These are phyloP conservation scores for Fusarium foetens DNA, from an alignment of 2,329 filamentous ascomycete species.

Conservation along the genomic window DNA sequence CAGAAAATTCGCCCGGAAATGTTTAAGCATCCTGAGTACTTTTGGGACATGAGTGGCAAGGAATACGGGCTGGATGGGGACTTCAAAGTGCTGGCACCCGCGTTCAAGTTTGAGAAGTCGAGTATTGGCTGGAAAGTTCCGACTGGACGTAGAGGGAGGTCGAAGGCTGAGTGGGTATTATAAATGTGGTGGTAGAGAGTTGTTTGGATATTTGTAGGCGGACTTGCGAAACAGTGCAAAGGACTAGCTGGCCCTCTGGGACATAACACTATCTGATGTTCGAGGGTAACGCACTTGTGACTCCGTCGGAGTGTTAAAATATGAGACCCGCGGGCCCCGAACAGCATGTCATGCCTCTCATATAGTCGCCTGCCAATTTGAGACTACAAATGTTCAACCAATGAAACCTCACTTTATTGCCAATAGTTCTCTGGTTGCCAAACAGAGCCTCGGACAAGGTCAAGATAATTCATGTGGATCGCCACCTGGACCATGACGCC, in stretches of 20 bases:
- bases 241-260: too few species aligned
- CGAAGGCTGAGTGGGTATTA: background rate
- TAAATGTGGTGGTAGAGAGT: background rate
- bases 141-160: background rate
- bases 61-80: background rate
- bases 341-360: background rate
- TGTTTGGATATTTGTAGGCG: too few species aligned
- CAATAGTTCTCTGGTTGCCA: background rate
- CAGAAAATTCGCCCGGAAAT: background rate
- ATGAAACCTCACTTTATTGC: background rate
- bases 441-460: background rate
- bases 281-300: background rate
- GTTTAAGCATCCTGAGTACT: background rate
- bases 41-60: slow-evolving; percentile 1
- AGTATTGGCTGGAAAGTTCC: background rate
- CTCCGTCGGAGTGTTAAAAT: background rate
- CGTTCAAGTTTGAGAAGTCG: slow-evolving; percentile 2
- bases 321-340: background rate
- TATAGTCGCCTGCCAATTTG: background rate
- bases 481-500: background rate
- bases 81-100: background rate
- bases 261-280: background rate
- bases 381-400: background rate
- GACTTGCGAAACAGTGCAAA: background rate
- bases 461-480: background rate